Evolutionary conservation across 441 rosid species (phyloP), one percentile per base, ranked within the genome.

Genomic region (Gossypium davidsonii): DNA sequence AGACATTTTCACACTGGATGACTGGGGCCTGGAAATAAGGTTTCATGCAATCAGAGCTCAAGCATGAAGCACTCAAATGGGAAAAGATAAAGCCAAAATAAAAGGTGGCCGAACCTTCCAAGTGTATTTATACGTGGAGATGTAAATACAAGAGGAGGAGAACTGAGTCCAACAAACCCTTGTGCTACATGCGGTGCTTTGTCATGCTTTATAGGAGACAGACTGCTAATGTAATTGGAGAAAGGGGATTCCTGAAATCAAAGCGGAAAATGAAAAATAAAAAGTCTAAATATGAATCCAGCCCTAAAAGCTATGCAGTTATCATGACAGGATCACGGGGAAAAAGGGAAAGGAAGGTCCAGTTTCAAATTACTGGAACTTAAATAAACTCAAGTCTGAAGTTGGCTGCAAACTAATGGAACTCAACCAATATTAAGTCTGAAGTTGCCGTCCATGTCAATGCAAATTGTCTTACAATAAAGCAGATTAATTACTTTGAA

Each of bases 161-260:
- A 85, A 80, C 62, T 84, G 59, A 86, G 71, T 46, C 78, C 85
- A 53, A 69, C 25, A 39, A 82, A 78, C 55, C 84, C 84, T 67
- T 80, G 87, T 8, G 77, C 72, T 46, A 69, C 78, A 78, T 67
- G 82, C 0, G 69, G 65, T 58, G 64, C 74, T 65, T 80, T 79
- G 59, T 64, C 84, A n/a, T 79, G 77, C 73, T 81, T 63, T 68
- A 85, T 81, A 28, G 88, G 88, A 51, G 88, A 86, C 71, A 86
- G 77, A 61, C 71, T 88, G 85, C 84, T 81, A 8, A 78, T 14
- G 64, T 55, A 85, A 77, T 81, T 79, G 3, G 83, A 77, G 71
- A 79, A 85, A 2, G 89, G 92, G 17, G 92, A 86, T 71, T 83
- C 87, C 90, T 85, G 80, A 75, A 75, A 61, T 37, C 62, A 75